Base-by-base conservation (phyloP, 345 rosid species). In the Chamaenerion angustifolium region DNA sequence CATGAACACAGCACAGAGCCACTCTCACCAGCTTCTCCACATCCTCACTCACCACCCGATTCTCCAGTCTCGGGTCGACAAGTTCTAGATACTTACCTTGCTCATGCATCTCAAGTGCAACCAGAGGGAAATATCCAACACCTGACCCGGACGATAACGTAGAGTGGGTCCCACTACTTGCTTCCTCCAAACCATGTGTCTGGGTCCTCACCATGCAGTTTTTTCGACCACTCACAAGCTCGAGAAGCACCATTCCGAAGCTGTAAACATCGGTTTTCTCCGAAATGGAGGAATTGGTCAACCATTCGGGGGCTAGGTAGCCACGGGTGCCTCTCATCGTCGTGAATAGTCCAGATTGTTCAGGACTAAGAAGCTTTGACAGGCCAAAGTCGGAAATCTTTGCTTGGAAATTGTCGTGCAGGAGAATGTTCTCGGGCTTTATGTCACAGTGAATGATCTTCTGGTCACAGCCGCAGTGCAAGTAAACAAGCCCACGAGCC, bases 291-390 rank as follows among this genome's bases (percentile, higher is more conserved):
- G 87, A 54, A 71, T 72, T 83, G 0, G 90, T 82, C 12, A 83
- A 77, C 93, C 93, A 83, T 66, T 83, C 93, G 0, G 93, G 93
- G 40, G 93, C 93, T 52, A 83, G 76, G 47, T 83, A 83, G 52
- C 93, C 93, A 21, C 86, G 82, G n/a, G 93, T 80, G 48, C 93
- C 93, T 74, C 93, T 64, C 93, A 83, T 77, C 6, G 85, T 77
- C 7, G 93, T 83, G 72, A 83, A 79, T 0, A 80, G 56, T 51
- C 83, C 65, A 14, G 86, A 79, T 60, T 83, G 85, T 14, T 83
- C 85, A 40, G 72, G 79, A 48, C 57, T 68, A 4, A 83, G 61
- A 57, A 80, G 82, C 70, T 83, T 83, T 0, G 93, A 83, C 52
- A 83, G 73, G 44, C 93, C 93, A 35, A 83, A 83, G 63, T 83